Conservation (phyloP, 129 eudicot genomes). For the Centella asiatica region DNA sequence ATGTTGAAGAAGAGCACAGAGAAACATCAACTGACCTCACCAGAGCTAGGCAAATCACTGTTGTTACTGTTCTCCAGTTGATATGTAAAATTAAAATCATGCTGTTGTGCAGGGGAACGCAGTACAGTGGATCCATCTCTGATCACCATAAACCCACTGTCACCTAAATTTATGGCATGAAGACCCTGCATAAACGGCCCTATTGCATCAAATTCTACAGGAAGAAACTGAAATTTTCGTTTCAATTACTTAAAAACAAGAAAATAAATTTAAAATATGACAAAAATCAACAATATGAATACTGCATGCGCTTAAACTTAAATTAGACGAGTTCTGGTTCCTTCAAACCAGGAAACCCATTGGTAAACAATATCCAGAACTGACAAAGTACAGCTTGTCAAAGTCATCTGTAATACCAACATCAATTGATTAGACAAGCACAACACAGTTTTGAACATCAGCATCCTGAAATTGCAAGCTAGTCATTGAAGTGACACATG, state of each 20-base stretch:
- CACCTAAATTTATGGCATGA: conserved; percentile 83
- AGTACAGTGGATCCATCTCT: conserved; percentile 83
- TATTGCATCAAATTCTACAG: background rate
- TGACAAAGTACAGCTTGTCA: too few species aligned
- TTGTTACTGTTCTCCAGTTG: conserved; percentile 68
- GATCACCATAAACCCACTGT: conserved; percentile 85
- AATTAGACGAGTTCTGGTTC: background rate
- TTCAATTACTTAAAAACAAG: background rate
- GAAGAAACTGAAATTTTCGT: background rate
- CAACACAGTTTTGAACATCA: too few species aligned
- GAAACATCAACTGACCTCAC: conserved; percentile 47
- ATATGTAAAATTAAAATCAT: conserved; percentile 84
- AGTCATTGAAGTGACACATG: too few species aligned
- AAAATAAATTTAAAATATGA: background rate
- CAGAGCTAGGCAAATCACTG: conserved; percentile 86
- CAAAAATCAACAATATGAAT: background rate
- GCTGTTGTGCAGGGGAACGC: conserved; percentile 86
- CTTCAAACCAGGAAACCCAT: conserved; percentile 4
- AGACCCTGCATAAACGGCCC: conserved; percentile 46
- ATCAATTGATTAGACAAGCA: too few species aligned
- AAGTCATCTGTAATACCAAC: too few species aligned
- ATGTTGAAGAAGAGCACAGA: background rate
- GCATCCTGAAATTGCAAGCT: too few species aligned
- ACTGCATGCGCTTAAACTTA: background rate
- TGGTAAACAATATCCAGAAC: conserved; percentile 6